Evolutionary conservation across 139 green algal species (phyloP), one percentile per base, ranked within the genome.

Genomic region (Volvox reticuliferus): DNA sequence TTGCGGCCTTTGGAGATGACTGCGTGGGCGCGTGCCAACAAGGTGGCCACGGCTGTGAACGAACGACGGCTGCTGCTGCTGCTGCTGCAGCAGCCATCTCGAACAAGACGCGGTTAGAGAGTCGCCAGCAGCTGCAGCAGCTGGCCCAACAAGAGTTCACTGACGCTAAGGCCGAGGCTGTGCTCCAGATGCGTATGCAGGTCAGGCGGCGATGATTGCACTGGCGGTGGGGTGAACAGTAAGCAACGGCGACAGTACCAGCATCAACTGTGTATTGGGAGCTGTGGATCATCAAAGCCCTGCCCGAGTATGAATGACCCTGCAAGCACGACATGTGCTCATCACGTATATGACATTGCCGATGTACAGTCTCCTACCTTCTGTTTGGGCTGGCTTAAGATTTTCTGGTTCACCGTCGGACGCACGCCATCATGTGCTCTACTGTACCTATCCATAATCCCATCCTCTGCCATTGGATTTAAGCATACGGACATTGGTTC

Each of bases 131-230:
- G 71, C 5, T 32, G 26, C n/a, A 33, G 71, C 71, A 79, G 30
- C 75, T 61, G 28, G 16, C 14, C 26, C 71, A 18, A 20, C 75
- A 81, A 19, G 1, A 35, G 24, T 17, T 35, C 32, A 35, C 75
- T 30, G 71, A 79, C 18, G 75, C 30, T 19, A 30, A 81, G 9
- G 75, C 75, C 32, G 82, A 63, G 19, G 82, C 82, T 22, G n/a
- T 88, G 32, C 63, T 79, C 20, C 82, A 88, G 62, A 35, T 88
- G 30, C 62, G 82, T 6, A 88, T 88, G 82, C 82, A 88, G 82
- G 82, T 88, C 63, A 6, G 82, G 5, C 9, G 65, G 65, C 21
- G 21, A 12, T 73, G 65, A 73, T 24, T 73, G 65, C 6, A 12
- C 44, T 9, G n/a, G 44, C 44, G 44, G 44, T 55, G 44, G 44